Evolutionary conservation across 208 protist species (phyloP).

Genomic region (Acanthamoeba lenticulata): DNA sequence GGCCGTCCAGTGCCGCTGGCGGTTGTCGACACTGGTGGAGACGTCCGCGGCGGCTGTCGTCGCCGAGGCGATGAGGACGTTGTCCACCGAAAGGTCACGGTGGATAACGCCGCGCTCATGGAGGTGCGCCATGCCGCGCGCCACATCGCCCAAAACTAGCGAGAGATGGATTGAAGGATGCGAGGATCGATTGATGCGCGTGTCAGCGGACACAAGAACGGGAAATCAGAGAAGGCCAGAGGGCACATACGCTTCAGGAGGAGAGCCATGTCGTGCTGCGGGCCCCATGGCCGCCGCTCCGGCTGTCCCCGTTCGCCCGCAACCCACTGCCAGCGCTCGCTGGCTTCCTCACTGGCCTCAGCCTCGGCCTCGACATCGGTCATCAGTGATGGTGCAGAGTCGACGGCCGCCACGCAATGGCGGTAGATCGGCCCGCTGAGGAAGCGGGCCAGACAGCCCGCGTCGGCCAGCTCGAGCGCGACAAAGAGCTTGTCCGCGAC

Average conservation of each 20-base stretch:
- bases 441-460: constrained; percentile 36
- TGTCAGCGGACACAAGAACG: not conserved
- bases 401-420: not conserved
- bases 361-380: not conserved
- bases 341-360: not conserved
- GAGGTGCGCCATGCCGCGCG: not conserved
- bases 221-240: not conserved
- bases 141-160: constrained; percentile 39
- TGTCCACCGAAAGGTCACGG: constrained; percentile 48
- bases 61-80: constrained; percentile 23
- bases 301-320: no score
- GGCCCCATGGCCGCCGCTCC: constrained; percentile 18
- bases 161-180: not conserved
- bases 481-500: constrained; percentile 1
- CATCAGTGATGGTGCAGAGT: not conserved
- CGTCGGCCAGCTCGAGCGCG: not conserved
- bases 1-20: no score
- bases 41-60: not conserved
- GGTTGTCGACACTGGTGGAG: not conserved
- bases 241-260: not conserved
- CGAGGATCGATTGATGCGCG: not conserved
- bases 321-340: constrained; percentile 18
- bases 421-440: not conserved
- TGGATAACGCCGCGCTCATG: constrained; percentile 48
- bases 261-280: not conserved